Base-by-base conservation (phyloP, 1,284 basidiomycete species). In the Irpex sp. region DNA sequence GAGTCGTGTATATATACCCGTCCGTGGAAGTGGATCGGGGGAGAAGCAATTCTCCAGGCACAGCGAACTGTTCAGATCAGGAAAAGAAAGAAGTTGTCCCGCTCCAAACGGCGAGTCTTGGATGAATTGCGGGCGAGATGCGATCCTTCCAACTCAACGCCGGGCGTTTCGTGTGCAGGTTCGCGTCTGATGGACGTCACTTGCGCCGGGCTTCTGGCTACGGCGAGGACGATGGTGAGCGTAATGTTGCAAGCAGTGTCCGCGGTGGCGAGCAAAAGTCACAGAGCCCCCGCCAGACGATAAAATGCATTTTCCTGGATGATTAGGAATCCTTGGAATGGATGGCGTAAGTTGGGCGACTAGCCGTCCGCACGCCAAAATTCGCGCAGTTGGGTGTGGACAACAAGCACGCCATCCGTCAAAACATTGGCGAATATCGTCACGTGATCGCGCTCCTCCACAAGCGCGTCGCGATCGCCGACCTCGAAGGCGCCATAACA, bases 21-120 rank as follows among this genome's bases (percentile, higher is more conserved):
- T 37, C 36, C 21, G 56, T 49, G 36, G 61, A 60, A 57, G 37
- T 49, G 59, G 64, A 31, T 36, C 36, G 36, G 40, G 40, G 40
- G 49, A 48, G 34, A 61, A 65, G 64, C 57, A 21, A 59, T 60
- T 26, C n/a, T 26, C 60, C 52, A 65, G 60, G 36, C 70, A 68
- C 19, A 79, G 70, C 82, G 84, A 85, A 63, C 70, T 66, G 49
- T 52, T 19, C n/a, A 9, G 17, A 52, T 19, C 21, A 26, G 9
- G 13, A 47, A 47, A 47, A 47, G 49, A 21, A 17, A 52, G 63
- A 63, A 60, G 60, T 31, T 19, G 13, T 19, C 15, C 13, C 17
- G 31, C 11, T 15, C 34, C 13, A 37, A 56, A 13, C 31, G 54
- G 54, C 5, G 36, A 47, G n/a, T 52, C 19, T 11, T 31, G 19